Evolutionary conservation across 1,284 basidiomycete genomes (phyloP), one percentile per base, ranked within the genome.

Genomic region (Papiliotrema terrestris): DNA sequence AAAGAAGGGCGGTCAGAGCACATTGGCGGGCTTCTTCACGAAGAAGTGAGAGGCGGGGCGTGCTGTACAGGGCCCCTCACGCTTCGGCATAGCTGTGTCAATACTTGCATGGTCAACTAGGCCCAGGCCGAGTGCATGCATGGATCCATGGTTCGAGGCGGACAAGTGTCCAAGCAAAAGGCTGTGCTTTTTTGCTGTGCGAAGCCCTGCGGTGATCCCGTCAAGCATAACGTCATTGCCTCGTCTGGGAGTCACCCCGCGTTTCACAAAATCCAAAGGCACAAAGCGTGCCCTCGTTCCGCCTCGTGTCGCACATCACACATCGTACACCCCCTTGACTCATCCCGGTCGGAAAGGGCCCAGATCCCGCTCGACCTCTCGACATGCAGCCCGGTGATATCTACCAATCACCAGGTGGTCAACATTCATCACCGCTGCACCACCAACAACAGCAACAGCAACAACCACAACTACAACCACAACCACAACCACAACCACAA

Each of bases 11-110:
- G 56, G 62, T 8, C 70, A 72, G 56, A 68, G 68, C 50, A 70
- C 68, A 26, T 49, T 72, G 20, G 62, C 64, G 20, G 66, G 67
- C 15, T 72, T 72, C 54, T 72, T 72, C 61, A 67, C 60, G 56
- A 70, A 70, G 61, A 70, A 70, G 60, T 71, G 36, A 45, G 38
- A 11, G 11, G 29, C 29, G 29, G 11, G 6, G 29, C 11, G 29
- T n/a, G n/a, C n/a, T n/a, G n/a, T n/a, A n/a, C n/a, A n/a, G n/a
- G n/a, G n/a, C n/a, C n/a, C n/a, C n/a, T n/a, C n/a, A n/a, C n/a
- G n/a, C n/a, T n/a, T n/a, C n/a, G n/a, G n/a, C n/a, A n/a, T n/a
- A n/a, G n/a, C n/a, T n/a, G n/a, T 32, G 29, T 32, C 29, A 32
- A 32, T n/a, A n/a, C n/a, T 32, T 32, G 11, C 29, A 32, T 32